phyloP scores from a whole-genome alignment of 148 eudicot genomes.

The Nepenthes gracilis region DNA sequence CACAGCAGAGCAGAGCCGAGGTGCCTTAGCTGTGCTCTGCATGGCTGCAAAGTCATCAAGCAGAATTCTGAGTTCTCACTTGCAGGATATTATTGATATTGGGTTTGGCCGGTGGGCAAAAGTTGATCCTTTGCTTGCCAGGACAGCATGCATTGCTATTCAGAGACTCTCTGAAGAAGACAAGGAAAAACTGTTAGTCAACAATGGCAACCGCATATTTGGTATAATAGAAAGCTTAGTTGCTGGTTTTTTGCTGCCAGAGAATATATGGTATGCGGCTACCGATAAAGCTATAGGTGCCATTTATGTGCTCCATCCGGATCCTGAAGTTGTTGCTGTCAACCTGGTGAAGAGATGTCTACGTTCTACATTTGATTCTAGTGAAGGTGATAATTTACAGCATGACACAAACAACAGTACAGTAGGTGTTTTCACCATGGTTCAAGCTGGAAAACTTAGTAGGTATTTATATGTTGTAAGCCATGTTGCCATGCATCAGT shows the following conservation, averaged over 20 bases:
- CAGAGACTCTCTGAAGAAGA: conserved; percentile 86
- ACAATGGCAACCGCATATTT: conserved; percentile 52
- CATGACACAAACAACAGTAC: conserved; percentile 23
- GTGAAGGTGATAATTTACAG: conserved; percentile 34
- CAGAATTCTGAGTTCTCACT: conserved; percentile 65
- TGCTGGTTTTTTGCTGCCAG: conserved; percentile 72
- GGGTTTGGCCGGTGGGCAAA: conserved; percentile 99
- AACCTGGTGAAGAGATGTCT: conserved; percentile 57
- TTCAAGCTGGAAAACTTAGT: conserved; percentile 70
- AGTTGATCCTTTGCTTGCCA: conserved; percentile 91
- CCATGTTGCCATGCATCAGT: conserved; percentile 90
- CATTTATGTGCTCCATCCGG: conserved; percentile 74
- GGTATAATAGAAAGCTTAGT: conserved; percentile 57
- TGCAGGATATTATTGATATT: conserved; percentile 88
- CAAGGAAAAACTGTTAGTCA: conserved; percentile 61
- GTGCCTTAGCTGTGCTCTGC: conserved; percentile 79
- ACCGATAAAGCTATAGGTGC: conserved; percentile 87
- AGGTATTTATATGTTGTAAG: conserved; percentile 67
- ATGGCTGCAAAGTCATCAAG: conserved; percentile 91
- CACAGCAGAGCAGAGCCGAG: conserved; percentile 90
- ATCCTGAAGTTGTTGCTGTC: conserved; percentile 72
- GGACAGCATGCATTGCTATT: conserved; percentile 83
- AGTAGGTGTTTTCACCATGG: conserved; percentile 31
- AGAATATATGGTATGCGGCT: conserved; percentile 81
- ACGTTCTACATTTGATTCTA: conserved; percentile 34